Evolutionary conservation across 2,329 filamentous ascomycete genomes (phyloP).

Genomic region (Emergomyces pasteurianus): DNA sequence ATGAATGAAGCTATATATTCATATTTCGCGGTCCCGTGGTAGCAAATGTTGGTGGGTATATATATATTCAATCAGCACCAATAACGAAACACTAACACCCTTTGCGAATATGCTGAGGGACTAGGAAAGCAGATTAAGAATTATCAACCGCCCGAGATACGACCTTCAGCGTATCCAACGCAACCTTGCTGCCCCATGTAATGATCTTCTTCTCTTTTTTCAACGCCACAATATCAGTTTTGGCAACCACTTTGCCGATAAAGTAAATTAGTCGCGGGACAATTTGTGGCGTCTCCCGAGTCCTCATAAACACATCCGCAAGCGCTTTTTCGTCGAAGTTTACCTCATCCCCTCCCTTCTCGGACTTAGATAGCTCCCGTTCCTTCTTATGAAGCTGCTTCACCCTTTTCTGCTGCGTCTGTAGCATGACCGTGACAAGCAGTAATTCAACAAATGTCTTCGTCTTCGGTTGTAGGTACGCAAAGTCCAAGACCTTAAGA

Average conservation of each 20-base stretch:
- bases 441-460: slow-evolving; percentile 69
- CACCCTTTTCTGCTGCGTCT: slow-evolving; percentile 43
- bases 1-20: neutral
- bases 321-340: slow-evolving; percentile 46
- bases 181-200: slow-evolving; percentile 32
- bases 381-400: slow-evolving; percentile 9
- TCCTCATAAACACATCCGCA: slow-evolving; percentile 53
- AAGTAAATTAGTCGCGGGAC: slow-evolving; percentile 69
- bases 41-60: neutral
- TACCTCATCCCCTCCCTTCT: slow-evolving; percentile 14
- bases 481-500: slow-evolving; percentile 58
- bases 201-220: slow-evolving; percentile 42
- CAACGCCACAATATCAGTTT: slow-evolving; percentile 45
- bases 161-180: slow-evolving; percentile 29
- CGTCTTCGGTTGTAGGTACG: slow-evolving; percentile 64
- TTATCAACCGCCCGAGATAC: slow-evolving; percentile 8
- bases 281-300: slow-evolving; percentile 54
- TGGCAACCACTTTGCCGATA: slow-evolving; percentile 59
- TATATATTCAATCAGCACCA: neutral
- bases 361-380: slow-evolving; percentile 7
- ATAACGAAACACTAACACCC: neutral
- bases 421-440: slow-evolving; percentile 61
- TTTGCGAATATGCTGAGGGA: neutral
- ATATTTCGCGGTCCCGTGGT: neutral
- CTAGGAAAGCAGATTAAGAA: neutral